These are phyloP conservation scores for Pyrrhoderma noxium DNA, from an alignment of 1,284 basidiomycete species.

Conservation along the genomic window DNA sequence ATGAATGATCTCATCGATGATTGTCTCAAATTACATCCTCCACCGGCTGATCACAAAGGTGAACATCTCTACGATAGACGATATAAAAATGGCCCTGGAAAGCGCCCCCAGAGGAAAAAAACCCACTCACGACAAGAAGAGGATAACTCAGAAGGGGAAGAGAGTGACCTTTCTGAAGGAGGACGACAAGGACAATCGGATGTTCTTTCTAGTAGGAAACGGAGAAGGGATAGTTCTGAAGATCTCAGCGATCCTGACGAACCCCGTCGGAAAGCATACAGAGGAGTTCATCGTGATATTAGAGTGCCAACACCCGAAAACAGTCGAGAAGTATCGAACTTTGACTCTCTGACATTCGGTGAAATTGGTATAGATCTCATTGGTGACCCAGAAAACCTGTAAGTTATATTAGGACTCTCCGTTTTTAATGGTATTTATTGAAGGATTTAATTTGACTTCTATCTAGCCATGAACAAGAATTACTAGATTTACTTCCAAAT, in stretches of 20 bases:
- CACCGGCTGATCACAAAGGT: slow-evolving; percentile 8
- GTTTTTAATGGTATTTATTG: too few species aligned
- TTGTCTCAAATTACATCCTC: background rate
- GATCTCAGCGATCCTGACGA: background rate
- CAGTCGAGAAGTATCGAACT: too few species aligned
- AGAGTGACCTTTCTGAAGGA: background rate
- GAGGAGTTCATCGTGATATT: background rate
- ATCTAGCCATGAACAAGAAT: too few species aligned
- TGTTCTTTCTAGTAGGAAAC: background rate
- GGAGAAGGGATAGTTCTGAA: background rate
- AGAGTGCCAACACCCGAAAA: too few species aligned
- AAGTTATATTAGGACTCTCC: too few species aligned
- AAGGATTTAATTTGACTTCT: too few species aligned
- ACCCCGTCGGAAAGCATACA: background rate
- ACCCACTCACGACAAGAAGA: background rate
- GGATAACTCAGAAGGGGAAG: slow-evolving; percentile 1
- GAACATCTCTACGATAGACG: slow-evolving; percentile 23
- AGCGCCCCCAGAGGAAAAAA: too few species aligned
- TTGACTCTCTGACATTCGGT: too few species aligned
- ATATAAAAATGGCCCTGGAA: too few species aligned
- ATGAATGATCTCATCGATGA: slow-evolving; percentile 37
- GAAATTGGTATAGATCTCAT: too few species aligned
- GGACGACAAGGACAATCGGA: background rate
- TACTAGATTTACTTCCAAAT: too few species aligned
- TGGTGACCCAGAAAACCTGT: too few species aligned